phyloP scores from a whole-genome alignment of 495 filamentous ascomycete genomes.

The Xylaria cubensis region DNA sequence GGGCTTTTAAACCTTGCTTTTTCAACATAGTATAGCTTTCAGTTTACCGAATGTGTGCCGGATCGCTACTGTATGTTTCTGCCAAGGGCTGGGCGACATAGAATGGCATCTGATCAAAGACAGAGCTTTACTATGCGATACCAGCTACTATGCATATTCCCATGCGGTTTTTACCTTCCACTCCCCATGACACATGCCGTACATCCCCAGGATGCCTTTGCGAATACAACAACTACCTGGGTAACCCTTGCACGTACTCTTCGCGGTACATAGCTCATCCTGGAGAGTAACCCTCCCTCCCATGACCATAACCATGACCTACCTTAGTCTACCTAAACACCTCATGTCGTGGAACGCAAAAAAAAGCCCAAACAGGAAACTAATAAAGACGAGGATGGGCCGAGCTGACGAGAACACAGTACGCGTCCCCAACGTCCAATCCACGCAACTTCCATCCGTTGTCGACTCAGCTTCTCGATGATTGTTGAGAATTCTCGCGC shows the following conservation, averaged over 20 bases:
- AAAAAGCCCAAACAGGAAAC: conserved; percentile 20
- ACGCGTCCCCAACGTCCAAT: conserved; percentile 18
- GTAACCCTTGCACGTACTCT: conserved; percentile 11
- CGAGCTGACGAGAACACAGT: conserved; percentile 5
- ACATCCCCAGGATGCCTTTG: conserved; percentile 1
- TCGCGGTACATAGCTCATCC: neutral
- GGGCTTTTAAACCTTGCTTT: neutral
- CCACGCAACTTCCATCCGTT: neutral
- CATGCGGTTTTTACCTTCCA: neutral
- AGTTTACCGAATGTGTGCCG: neutral
- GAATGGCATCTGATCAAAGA: neutral
- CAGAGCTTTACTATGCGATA: neutral
- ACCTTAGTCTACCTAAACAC: conserved; percentile 13
- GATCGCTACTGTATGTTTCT: neutral
- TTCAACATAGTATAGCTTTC: neutral
- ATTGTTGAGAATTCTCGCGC: neutral
- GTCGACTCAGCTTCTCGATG: neutral
- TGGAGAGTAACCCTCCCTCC: conserved; percentile 3
- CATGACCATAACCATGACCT: conserved; percentile 13
- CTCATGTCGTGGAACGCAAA: conserved; percentile 15
- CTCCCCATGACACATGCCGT: conserved; percentile 2
- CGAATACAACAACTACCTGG: neutral
- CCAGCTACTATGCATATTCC: neutral
- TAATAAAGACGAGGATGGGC: conserved; percentile 1
- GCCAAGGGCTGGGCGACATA: conserved; percentile 20